Evolutionary conservation across 2,329 filamentous ascomycete species (phyloP).

Genomic region (Talaromyces sp.): DNA sequence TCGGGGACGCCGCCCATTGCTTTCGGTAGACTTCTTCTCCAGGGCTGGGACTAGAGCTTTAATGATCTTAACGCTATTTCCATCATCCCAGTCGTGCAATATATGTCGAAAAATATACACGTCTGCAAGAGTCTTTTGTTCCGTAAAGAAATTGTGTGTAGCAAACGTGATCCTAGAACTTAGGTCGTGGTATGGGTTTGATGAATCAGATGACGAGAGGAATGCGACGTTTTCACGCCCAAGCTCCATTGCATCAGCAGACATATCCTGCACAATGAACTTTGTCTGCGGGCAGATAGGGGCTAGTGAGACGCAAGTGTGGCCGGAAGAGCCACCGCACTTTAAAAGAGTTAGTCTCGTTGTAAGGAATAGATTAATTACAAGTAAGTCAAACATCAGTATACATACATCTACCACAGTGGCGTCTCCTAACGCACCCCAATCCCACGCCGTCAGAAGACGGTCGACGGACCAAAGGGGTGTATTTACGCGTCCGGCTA

Average conservation of each 20-base stretch:
- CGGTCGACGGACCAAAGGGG: neutral
- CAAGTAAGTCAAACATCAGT: neutral
- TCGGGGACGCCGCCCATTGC: constrained; percentile 36
- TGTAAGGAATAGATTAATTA: neutral
- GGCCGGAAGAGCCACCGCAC: constrained; percentile 17
- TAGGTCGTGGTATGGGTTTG: neutral
- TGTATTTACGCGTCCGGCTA: constrained; percentile 8
- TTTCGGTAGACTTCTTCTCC: constrained; percentile 40
- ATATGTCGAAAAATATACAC: neutral
- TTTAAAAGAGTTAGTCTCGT: constrained; percentile 10
- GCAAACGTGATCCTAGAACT: constrained; percentile 32
- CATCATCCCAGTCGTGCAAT: neutral
- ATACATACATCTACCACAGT: constrained; percentile 18
- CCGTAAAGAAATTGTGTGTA: constrained; percentile 54
- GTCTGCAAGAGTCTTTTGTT: neutral
- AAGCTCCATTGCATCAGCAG: neutral
- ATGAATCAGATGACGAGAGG: neutral
- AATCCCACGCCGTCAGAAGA: constrained; percentile 12
- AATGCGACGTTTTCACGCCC: neutral
- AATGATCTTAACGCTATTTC: neutral
- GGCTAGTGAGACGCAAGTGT: constrained; percentile 24
- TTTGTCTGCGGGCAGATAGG: constrained; percentile 25
- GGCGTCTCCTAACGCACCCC: constrained; percentile 8
- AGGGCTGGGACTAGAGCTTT: constrained; percentile 51
- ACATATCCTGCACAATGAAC: constrained; percentile 23